phyloP scores from a whole-genome alignment of 257 asterid genomes.

The Coffea canephora region DNA sequence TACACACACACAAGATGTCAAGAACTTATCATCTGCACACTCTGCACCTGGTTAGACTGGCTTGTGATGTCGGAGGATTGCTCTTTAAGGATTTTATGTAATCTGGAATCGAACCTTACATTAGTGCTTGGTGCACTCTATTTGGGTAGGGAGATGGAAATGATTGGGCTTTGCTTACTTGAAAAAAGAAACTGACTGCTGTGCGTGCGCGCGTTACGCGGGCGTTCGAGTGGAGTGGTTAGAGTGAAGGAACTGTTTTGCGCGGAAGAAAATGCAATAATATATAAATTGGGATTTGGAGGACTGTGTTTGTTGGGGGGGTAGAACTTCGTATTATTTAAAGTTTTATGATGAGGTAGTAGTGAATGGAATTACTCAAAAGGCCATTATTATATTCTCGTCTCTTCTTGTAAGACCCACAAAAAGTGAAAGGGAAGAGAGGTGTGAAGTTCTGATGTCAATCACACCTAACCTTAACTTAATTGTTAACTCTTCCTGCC shows the following conservation, averaged over 20 bases:
- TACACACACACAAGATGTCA: too few relatives aligned
- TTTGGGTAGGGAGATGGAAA: too few relatives aligned
- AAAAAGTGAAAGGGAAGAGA: not conserved
- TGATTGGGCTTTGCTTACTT: not conserved
- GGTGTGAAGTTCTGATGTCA: not conserved
- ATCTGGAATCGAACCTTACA: too few relatives aligned
- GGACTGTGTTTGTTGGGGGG: not conserved
- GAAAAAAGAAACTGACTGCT: not conserved
- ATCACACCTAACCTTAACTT: not conserved
- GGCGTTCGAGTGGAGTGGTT: slow-evolving; percentile 9
- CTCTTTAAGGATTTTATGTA: too few relatives aligned
- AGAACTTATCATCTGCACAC: too few relatives aligned
- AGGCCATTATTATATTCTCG: not conserved
- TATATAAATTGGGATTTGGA: not conserved
- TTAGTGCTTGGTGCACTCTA: too few relatives aligned
- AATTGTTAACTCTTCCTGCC: not conserved
- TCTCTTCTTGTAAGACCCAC: not conserved
- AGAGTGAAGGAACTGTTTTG: not conserved
- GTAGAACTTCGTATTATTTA: not conserved
- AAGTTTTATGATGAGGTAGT: not conserved
- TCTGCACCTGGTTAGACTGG: too few relatives aligned
- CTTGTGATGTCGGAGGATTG: too few relatives aligned
- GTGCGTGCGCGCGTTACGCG: slow-evolving; percentile 4
- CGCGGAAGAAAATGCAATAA: not conserved
- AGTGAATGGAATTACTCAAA: not conserved